Conservation (phyloP, 163 green algal species). For the Chlamydomonas reinhardtii region DNA sequence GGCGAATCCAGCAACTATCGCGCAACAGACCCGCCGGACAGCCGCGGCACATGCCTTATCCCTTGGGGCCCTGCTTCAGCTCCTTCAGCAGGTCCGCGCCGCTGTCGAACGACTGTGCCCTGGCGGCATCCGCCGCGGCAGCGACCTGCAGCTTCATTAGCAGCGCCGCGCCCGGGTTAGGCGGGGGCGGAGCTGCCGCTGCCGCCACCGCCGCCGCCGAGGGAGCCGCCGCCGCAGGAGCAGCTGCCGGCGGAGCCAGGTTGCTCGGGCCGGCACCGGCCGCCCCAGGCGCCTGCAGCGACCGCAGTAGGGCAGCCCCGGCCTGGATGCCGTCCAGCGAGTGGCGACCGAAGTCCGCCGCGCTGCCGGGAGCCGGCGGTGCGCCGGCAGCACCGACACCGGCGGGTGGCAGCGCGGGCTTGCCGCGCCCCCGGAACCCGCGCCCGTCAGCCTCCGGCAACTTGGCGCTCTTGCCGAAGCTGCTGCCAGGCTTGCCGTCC, state of each 20-base stretch:
- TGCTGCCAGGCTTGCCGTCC: background rate
- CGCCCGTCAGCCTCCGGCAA: background rate
- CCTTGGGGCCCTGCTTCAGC: background rate
- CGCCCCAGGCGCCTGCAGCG: background rate
- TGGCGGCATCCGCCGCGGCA: background rate
- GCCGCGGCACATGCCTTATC: too few relatives aligned
- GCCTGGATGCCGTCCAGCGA: conserved; percentile 25
- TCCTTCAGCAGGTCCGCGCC: background rate
- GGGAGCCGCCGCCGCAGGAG: too few relatives aligned
- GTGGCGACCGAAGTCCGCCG: background rate
- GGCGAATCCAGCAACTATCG: too few relatives aligned
- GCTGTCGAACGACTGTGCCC: conserved; percentile 27
- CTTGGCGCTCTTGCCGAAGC: background rate
- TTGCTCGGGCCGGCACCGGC: background rate
- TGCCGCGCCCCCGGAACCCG: conserved; percentile 7
- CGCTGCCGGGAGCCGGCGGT: background rate
- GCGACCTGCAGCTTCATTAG: conserved; percentile 17
- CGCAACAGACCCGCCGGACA: too few relatives aligned
- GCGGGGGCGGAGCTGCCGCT: background rate
- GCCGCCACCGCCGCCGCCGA: background rate
- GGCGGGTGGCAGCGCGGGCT: background rate
- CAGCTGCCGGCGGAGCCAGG: too few relatives aligned
- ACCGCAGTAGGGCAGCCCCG: background rate
- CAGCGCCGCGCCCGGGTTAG: conserved; percentile 9
- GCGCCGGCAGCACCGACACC: background rate